Base-by-base conservation (phyloP, 208 protist genomes). In the Trypanosomatidae sp. region DNA sequence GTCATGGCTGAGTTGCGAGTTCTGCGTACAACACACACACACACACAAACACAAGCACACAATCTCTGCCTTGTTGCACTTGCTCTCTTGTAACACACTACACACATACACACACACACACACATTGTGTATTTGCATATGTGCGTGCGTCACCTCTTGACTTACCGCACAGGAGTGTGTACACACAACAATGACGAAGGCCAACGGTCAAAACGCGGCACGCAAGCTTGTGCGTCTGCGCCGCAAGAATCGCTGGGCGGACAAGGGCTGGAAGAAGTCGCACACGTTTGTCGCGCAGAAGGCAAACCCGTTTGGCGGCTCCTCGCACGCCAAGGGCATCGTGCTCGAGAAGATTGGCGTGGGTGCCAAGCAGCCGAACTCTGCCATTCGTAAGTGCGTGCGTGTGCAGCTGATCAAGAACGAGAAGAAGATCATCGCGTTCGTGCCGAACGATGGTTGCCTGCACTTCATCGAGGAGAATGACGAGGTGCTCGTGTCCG, bases 321-420 rank as follows among this genome's bases (percentile, higher is more conserved):
- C 97, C 32, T 99, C 97, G 19, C 95, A 99, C 84, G 97, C 96
- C 42, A 99, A 98, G 76, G 98, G 97, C 39, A 99, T 99, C 49
- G 97, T 99, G 26, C 62, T 98, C 48, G 97, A 99, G 86, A 99
- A 99, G 88, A 91, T 99, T 57, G 98, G 98, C 70, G 96, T 99
- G 71, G 98, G 98, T 68, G 92, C 97, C 42, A 99, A 99, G 79
- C 98, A 99, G 94, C 98, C 98, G 62, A 99, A 99, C 96, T 99
- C 98, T 63, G 98, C 98, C 48, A 98, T 99, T 69, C 97, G 98
- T 90, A 99, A 99, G 85, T 99, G 97, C 76, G 97, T 99, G 38
- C 96, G 97, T 79, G 98, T 99, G 48, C 97, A 99, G 88, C 93
- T 99, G 33, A 99, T 99, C 83, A 99, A 99, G 93, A 99, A 99